Evolutionary conservation across 2,329 filamentous ascomycete species (phyloP).

Genomic region (Xylaria sp.): DNA sequence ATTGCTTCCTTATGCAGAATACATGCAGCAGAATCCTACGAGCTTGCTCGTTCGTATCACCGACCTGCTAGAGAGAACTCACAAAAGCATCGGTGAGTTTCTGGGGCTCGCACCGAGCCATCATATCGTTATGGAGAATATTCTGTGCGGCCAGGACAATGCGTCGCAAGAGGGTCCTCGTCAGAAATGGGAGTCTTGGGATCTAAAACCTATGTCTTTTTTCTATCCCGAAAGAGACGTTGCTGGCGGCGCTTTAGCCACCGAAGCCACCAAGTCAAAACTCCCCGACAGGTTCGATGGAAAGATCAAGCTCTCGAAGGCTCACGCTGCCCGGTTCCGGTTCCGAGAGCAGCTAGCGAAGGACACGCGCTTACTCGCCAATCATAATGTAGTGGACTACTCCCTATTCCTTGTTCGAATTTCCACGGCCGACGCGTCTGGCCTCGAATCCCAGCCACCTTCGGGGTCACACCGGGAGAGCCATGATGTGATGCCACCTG

Average conservation of each 20-base stretch:
- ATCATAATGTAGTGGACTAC: constrained; percentile 74
- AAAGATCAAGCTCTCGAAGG: constrained; percentile 62
- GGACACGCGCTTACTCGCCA: constrained; percentile 68
- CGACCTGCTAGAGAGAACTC: constrained; percentile 66
- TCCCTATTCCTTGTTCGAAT: constrained; percentile 72
- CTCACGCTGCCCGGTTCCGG: constrained; percentile 61
- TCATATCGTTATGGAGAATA: constrained; percentile 80
- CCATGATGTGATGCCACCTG: constrained; percentile 31
- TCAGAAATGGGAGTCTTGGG: constrained; percentile 70
- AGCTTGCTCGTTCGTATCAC: constrained; percentile 74
- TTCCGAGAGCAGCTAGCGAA: constrained; percentile 60
- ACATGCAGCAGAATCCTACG: constrained; percentile 64
- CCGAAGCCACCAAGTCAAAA: constrained; percentile 67
- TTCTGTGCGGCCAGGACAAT: constrained; percentile 64
- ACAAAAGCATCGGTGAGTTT: constrained; percentile 62
- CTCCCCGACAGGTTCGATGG: constrained; percentile 72
- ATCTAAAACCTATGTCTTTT: constrained; percentile 75
- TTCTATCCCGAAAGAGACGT: constrained; percentile 79
- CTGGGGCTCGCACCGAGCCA: constrained; percentile 68
- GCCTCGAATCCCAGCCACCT: constrained; percentile 55
- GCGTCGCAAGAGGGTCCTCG: constrained; percentile 43
- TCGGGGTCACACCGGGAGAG: constrained; percentile 20
- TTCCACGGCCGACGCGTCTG: constrained; percentile 30
- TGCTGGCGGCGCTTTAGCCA: constrained; percentile 65
- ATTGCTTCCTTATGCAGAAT: constrained; percentile 65